phyloP scores from a whole-genome alignment of 140 eudicot genomes.

The Stevia rebaudiana region DNA sequence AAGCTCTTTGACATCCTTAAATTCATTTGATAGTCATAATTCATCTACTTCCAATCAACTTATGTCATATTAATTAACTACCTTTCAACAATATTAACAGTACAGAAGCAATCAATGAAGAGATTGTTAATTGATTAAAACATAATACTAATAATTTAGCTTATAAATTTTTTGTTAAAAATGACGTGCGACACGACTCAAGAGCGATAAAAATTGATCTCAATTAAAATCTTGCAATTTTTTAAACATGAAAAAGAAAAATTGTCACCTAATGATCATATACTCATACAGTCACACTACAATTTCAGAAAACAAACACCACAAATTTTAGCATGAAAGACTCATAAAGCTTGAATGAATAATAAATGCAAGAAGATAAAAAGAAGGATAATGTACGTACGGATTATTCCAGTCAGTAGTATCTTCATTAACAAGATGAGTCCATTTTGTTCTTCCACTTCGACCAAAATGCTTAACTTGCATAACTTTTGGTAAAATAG shows the following conservation, averaged over 20 bases:
- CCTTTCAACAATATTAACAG: neutral
- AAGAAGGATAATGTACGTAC: conserved; percentile 41
- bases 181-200: no score
- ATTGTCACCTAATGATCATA: no score
- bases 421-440: conserved; percentile 93
- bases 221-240: no score
- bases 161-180: no score
- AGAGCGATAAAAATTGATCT: no score
- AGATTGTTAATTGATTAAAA: neutral
- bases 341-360: no score
- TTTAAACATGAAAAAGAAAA: no score
- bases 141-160: neutral
- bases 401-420: conserved; percentile 98
- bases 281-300: no score
- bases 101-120: neutral
- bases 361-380: neutral
- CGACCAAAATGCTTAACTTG: conserved; percentile 97
- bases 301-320: no score
- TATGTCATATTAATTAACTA: neutral
- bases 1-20: conserved; percentile 5
- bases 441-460: conserved; percentile 94
- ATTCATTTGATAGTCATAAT: neutral
- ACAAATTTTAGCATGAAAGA: no score
- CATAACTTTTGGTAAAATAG: conserved; percentile 90
- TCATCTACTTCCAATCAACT: neutral